Evolutionary conservation across 257 asterid genomes (phyloP).

Genomic region (Przewalskia tangutica): DNA sequence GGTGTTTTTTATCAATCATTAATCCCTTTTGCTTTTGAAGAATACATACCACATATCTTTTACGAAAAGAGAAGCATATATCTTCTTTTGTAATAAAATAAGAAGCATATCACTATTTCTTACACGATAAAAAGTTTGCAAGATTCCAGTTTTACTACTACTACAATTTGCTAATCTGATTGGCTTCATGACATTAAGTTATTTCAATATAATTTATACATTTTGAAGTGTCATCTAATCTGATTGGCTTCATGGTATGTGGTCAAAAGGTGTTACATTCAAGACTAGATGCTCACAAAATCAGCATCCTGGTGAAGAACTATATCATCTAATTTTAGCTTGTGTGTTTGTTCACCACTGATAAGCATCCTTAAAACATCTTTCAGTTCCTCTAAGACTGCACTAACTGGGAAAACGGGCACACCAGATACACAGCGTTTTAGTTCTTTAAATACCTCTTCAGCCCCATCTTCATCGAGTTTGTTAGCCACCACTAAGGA

Average conservation of each 20-base stretch:
- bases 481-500: conserved; percentile 80
- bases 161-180: not conserved
- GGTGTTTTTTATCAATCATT: not conserved
- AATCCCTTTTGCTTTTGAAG: not conserved
- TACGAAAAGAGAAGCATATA: not conserved
- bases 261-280: not conserved
- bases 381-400: conserved; percentile 73
- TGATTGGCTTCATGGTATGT: too few species aligned
- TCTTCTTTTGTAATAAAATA: not conserved
- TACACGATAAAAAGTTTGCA: not conserved
- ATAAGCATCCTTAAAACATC: conserved; percentile 68
- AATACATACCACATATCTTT: not conserved
- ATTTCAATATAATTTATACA: not conserved
- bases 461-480: conserved; percentile 74
- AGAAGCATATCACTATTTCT: not conserved
- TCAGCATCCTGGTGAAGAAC: conserved; percentile 21
- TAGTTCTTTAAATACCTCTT: conserved; percentile 54
- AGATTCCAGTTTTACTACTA: not conserved
- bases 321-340: conserved; percentile 35
- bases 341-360: conserved; percentile 29
- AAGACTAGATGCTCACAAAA: not conserved
- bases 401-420: conserved; percentile 73
- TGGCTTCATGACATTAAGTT: not conserved
- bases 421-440: conserved; percentile 50
- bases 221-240: too few species aligned